Evolutionary conservation across 2,329 filamentous ascomycete species (phyloP).

Genomic region (Achaetomium macrosporum): DNA sequence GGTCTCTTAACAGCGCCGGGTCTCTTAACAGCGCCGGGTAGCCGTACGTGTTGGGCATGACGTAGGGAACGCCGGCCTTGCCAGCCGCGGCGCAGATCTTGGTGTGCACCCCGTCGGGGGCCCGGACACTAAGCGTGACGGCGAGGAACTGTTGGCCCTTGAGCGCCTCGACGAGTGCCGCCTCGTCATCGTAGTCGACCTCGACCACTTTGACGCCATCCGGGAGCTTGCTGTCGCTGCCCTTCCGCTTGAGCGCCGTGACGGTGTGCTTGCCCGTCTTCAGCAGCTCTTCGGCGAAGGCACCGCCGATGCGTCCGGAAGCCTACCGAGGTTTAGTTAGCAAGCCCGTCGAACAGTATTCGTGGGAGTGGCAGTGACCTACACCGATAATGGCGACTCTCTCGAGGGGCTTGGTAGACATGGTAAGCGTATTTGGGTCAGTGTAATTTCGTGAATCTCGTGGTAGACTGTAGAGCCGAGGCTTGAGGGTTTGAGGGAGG

Average conservation of each 20-base stretch:
- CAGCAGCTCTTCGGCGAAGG: slow-evolving; percentile 1
- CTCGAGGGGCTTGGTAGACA: not conserved
- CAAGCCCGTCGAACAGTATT: no score
- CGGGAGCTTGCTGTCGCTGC: slow-evolving; percentile 8
- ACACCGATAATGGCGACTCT: slow-evolving; percentile 8
- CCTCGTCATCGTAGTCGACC: slow-evolving; percentile 15
- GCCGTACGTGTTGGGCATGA: slow-evolving; percentile 45
- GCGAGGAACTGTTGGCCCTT: slow-evolving; percentile 36
- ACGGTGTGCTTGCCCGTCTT: slow-evolving; percentile 14
- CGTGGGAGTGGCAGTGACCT: not conserved
- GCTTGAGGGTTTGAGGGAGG: no score
- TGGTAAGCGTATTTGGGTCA: not conserved
- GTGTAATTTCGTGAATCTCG: not conserved
- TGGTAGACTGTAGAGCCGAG: not conserved
- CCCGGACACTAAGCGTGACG: slow-evolving; percentile 41
- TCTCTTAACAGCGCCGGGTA: slow-evolving; percentile 29
- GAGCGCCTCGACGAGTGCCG: slow-evolving; percentile 13
- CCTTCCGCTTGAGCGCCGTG: slow-evolving; percentile 16
- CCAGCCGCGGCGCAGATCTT: slow-evolving; percentile 45
- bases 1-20: no score
- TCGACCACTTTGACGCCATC: slow-evolving; percentile 9
- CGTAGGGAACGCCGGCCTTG: slow-evolving; percentile 44
- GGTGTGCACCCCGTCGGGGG: slow-evolving; percentile 37
- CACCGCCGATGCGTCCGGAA: slow-evolving; percentile 9
- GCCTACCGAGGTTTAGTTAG: not conserved